Conservation (phyloP, 768 basidiomycete species). For the Suillus ampliporus region DNA sequence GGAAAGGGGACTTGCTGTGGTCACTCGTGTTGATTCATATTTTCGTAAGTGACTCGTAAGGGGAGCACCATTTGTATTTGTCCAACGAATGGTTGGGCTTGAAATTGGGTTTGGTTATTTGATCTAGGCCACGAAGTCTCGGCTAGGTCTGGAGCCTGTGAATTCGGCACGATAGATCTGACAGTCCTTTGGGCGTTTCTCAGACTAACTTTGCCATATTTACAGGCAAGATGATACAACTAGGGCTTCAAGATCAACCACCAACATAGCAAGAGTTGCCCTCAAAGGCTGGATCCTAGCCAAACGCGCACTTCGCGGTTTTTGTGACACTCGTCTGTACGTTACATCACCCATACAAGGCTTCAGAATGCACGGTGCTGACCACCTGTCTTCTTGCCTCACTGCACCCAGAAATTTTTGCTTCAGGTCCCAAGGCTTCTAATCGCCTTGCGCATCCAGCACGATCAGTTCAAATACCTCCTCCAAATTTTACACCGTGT, state of each 20-base stretch:
- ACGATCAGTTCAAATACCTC: constrained; percentile 8
- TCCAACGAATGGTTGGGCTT: background rate
- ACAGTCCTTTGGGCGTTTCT: constrained; percentile 15
- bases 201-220: constrained; percentile 20
- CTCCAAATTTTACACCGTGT: constrained; percentile 12
- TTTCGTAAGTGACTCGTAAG: constrained; percentile 10
- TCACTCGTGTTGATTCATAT: constrained; percentile 9
- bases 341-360: constrained; percentile 13
- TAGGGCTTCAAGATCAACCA: constrained; percentile 15
- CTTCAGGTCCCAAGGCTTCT: constrained; percentile 9
- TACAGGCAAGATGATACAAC: constrained; percentile 16
- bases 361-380: constrained; percentile 11
- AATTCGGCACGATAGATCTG: constrained; percentile 21
- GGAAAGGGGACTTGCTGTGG: constrained; percentile 9
- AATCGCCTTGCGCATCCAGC: constrained; percentile 9
- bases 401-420: constrained; percentile 9
- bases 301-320: constrained; percentile 3
- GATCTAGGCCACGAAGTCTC: constrained; percentile 20
- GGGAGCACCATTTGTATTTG: constrained; percentile 12
- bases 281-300: background rate
- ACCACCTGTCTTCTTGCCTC: constrained; percentile 12
- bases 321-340: constrained; percentile 20
- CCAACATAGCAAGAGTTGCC: background rate
- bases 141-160: constrained; percentile 33
- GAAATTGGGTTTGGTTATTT: background rate